Percentiles rank a stretch among this genome's conserved stretches.
phyloP scores from a whole-genome alignment of 345 rosid genomes.

The Bruguiera parviflora region DNA sequence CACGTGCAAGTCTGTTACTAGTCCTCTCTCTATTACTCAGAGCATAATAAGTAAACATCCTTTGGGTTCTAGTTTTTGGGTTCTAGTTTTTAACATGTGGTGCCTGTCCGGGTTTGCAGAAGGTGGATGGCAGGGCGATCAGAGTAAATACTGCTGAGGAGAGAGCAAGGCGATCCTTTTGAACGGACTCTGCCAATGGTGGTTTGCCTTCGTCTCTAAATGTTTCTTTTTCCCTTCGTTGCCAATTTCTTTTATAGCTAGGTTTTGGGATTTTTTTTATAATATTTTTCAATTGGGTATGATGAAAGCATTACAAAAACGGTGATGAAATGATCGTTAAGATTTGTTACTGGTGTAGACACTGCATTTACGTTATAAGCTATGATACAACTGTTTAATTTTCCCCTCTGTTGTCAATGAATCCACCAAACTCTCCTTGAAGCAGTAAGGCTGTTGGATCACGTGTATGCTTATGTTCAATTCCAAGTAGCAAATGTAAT shows the following conservation, averaged over 20 bases:
- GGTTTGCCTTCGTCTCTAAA: neutral
- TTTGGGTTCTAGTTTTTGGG: neutral
- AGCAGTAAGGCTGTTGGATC: too few relatives aligned
- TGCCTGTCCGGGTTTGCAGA: slow-evolving; percentile 42
- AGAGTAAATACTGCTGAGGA: slow-evolving; percentile 85
- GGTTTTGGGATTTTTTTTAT: neutral
- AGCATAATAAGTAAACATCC: neutral
- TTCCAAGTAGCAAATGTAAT: too few relatives aligned
- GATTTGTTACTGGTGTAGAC: slow-evolving; percentile 4
- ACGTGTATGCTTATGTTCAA: too few relatives aligned
- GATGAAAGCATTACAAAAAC: neutral
- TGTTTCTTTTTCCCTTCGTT: slow-evolving; percentile 9
- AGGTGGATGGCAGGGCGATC: slow-evolving; percentile 81
- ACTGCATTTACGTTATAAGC: neutral
- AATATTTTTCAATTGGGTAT: neutral
- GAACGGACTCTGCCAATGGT: slow-evolving; percentile 17
- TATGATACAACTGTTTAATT: neutral
- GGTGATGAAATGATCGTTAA: slow-evolving; percentile 1
- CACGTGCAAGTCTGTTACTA: too few relatives aligned
- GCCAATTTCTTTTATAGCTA: slow-evolving; percentile 13
- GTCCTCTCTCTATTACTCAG: neutral
- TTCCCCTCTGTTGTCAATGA: neutral
- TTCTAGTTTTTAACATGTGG: slow-evolving; percentile 1
- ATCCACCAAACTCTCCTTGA: too few relatives aligned
- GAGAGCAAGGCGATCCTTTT: slow-evolving; percentile 69